These are phyloP conservation scores for Fonsecaea pedrosoi DNA, from an alignment of 2,329 filamentous ascomycete species.

Conservation along the genomic window DNA sequence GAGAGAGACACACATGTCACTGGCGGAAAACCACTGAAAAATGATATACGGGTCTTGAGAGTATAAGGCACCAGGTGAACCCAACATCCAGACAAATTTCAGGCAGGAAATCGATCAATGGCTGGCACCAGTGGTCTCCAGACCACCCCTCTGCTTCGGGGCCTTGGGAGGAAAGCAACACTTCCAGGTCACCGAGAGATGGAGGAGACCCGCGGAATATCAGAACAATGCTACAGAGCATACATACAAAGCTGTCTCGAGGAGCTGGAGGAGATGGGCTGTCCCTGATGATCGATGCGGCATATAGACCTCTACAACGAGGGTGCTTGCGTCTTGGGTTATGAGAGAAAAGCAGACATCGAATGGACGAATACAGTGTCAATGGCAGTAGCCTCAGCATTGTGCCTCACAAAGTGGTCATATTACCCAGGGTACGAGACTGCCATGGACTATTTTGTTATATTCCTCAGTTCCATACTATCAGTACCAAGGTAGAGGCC, in stretches of 20 bases:
- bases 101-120: not conserved
- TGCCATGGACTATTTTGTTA: no score
- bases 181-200: not conserved
- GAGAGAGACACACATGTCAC: constrained; percentile 16
- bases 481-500: no score
- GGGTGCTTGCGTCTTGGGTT: not conserved
- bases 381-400: not conserved
- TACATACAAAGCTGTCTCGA: not conserved
- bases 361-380: not conserved
- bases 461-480: no score
- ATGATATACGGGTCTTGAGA: not conserved
- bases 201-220: not conserved
- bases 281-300: not conserved
- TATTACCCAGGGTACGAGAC: no score
- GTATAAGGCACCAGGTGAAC: not conserved
- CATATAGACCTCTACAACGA: not conserved
- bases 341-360: not conserved
- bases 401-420: no score
- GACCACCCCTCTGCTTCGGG: not conserved
- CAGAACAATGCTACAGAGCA: not conserved
- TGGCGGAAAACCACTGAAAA: not conserved
- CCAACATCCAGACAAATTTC: not conserved
- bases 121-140: not conserved
- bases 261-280: not conserved
- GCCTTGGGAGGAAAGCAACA: not conserved